Conservation (phyloP, 1,284 basidiomycete genomes). For the Pholiota adiposa region DNA sequence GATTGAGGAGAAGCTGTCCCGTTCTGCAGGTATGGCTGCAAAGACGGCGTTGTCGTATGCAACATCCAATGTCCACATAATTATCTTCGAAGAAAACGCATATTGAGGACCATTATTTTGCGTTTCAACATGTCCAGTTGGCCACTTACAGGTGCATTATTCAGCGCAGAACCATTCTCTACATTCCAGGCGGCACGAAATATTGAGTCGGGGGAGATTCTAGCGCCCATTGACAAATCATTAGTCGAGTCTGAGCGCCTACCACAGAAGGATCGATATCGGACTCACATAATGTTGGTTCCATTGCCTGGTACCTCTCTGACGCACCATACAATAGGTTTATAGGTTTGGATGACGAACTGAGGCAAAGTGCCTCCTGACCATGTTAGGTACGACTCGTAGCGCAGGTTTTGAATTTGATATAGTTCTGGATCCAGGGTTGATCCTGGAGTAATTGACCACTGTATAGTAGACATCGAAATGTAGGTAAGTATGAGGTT, state of each 20-base stretch:
- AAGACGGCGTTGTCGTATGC: not conserved
- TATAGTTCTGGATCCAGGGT: not conserved
- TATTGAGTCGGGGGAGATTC: not conserved
- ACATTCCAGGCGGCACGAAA: not conserved
- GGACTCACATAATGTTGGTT: not conserved
- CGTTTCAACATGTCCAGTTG: not conserved
- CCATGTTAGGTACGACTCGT: not conserved
- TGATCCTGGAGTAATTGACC: not conserved
- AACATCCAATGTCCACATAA: not conserved
- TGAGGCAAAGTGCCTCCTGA: not conserved
- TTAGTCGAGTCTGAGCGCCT: not conserved
- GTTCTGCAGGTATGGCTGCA: not conserved
- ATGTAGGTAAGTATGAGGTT: too few relatives aligned
- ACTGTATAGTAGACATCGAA: not conserved
- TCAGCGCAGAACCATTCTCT: not conserved
- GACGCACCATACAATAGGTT: not conserved
- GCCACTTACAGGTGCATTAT: not conserved
- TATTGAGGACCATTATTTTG: not conserved
- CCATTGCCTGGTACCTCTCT: not conserved
- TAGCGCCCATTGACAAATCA: not conserved
- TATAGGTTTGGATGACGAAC: not conserved
- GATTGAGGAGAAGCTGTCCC: not conserved
- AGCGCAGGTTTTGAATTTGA: not conserved
- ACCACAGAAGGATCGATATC: not conserved
- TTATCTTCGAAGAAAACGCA: not conserved